phyloP scores from a whole-genome alignment of 495 filamentous ascomycete species.

The Chaetomium cochliodes region DNA sequence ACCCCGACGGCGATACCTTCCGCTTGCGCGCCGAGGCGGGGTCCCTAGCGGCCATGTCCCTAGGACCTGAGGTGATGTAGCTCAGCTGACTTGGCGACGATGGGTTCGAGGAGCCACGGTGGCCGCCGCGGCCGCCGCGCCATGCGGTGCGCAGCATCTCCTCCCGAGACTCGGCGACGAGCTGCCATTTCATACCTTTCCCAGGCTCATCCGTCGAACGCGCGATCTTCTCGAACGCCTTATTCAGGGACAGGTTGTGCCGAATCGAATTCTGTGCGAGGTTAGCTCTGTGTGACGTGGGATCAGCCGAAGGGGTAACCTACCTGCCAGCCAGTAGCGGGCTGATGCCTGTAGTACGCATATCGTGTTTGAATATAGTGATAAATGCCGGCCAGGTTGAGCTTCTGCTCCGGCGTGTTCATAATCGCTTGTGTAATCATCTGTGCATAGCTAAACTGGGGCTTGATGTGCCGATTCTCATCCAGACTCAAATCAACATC shows the following conservation, averaged over 20 bases:
- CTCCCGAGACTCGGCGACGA: constrained; percentile 74
- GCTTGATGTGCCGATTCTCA: constrained; percentile 82
- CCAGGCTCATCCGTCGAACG: constrained; percentile 91
- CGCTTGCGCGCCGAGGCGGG: constrained; percentile 46
- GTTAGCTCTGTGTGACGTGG: constrained; percentile 26
- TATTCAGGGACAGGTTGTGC: constrained; percentile 92
- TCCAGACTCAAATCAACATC: constrained; percentile 83
- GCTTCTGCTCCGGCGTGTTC: constrained; percentile 74
- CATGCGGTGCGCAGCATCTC: constrained; percentile 57
- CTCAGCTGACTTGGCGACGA: constrained; percentile 56
- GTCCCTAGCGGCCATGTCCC: constrained; percentile 47
- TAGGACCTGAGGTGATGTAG: constrained; percentile 49
- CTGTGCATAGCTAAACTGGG: constrained; percentile 92
- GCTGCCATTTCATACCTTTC: constrained; percentile 98
- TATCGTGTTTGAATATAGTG: constrained; percentile 84
- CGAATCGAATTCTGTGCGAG: constrained; percentile 80
- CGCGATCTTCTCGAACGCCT: constrained; percentile 87
- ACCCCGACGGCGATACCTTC: constrained; percentile 51
- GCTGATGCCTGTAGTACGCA: constrained; percentile 82
- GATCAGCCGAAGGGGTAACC: constrained; percentile 26
- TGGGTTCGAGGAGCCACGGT: constrained; percentile 56
- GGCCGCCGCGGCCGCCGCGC: constrained; percentile 56
- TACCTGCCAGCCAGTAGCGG: constrained; percentile 80
- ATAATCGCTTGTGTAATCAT: constrained; percentile 96
- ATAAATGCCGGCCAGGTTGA: constrained; percentile 88